phyloP scores from a whole-genome alignment of 345 rosid genomes.

The Eucalyptus erythrocorys region DNA sequence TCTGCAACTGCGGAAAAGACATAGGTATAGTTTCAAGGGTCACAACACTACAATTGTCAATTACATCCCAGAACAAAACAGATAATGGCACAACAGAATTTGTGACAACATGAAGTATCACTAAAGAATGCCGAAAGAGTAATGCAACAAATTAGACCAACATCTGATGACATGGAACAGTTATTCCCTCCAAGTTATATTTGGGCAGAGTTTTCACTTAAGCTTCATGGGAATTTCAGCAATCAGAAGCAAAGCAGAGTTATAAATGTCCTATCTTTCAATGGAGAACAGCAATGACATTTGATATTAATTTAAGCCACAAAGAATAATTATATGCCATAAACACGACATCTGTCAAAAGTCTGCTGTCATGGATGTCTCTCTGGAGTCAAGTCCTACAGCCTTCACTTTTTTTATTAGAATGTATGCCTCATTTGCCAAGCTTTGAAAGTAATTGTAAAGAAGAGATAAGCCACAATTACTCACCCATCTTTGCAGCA shows the following conservation, averaged over 20 bases:
- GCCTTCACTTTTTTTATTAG: background rate
- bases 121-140: background rate
- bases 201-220: background rate
- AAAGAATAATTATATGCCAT: background rate
- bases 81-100: background rate
- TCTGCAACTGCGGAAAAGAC: background rate
- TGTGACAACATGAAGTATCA: background rate
- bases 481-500: slow-evolving; percentile 97
- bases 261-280: background rate
- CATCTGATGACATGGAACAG: background rate
- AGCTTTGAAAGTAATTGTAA: background rate
- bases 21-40: background rate
- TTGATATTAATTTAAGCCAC: background rate
- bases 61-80: background rate
- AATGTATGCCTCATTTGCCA: background rate
- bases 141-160: background rate
- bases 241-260: background rate
- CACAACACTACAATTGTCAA: background rate
- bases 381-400: background rate
- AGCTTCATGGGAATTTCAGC: background rate
- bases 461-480: background rate
- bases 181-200: background rate
- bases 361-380: background rate
- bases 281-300: background rate
- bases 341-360: background rate